phyloP scores from a whole-genome alignment of 768 basidiomycete genomes.

The Xerocomellus chrysenteron region DNA sequence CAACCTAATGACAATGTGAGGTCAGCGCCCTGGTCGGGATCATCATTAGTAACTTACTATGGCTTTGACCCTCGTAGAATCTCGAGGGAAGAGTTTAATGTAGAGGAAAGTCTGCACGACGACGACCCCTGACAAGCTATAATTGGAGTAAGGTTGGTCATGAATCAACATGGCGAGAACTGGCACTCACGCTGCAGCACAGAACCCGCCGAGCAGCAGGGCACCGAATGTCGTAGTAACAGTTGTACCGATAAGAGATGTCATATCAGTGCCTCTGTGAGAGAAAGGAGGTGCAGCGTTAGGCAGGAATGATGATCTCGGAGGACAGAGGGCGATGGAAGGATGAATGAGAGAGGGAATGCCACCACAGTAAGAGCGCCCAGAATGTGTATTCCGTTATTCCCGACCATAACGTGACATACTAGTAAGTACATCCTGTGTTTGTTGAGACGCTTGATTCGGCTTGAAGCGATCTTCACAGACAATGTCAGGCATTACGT shows the following conservation, averaged over 20 bases:
- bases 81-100: constrained; percentile 29
- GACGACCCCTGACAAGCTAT: constrained; percentile 30
- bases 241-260: constrained; percentile 1
- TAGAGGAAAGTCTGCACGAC: constrained; percentile 30
- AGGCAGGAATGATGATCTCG: no score
- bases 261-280: constrained; percentile 3
- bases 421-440: no score
- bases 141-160: neutral
- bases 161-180: neutral
- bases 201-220: constrained; percentile 31
- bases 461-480: no score
- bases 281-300: no score
- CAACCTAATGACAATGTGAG: constrained; percentile 19
- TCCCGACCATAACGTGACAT: no score
- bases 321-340: no score
- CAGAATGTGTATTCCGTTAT: neutral
- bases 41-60: constrained; percentile 15
- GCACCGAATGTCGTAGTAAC: constrained; percentile 24
- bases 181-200: constrained; percentile 26
- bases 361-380: neutral
- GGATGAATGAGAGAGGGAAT: neutral
- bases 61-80: constrained; percentile 19
- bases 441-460: no score
- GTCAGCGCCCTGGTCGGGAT: neutral
- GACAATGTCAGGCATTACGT: no score